Evolutionary conservation across 2,329 filamentous ascomycete genomes (phyloP).

Genomic region (Chaetomium sp.): DNA sequence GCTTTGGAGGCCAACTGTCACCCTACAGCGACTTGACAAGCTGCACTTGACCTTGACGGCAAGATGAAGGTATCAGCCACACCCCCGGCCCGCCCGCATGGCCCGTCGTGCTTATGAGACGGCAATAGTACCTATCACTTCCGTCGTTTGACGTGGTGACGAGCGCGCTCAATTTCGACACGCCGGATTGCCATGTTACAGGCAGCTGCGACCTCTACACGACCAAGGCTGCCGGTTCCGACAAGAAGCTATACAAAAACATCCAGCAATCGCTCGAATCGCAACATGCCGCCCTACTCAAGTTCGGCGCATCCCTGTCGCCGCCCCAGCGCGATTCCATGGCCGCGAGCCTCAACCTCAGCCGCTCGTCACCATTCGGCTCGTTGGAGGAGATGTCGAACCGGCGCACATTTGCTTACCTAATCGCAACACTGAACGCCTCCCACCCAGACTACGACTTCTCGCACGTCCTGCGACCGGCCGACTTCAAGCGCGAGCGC

Average conservation of each 20-base stretch:
- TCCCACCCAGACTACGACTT: slow-evolving; percentile 98
- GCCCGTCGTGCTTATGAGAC: slow-evolving; percentile 19
- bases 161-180: slow-evolving; percentile 92
- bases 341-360: slow-evolving; percentile 70
- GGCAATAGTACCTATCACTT: slow-evolving; percentile 83
- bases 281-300: slow-evolving; percentile 85
- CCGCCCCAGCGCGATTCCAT: slow-evolving; percentile 76
- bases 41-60: neutral
- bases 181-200: slow-evolving; percentile 85
- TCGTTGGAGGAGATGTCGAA: slow-evolving; percentile 85
- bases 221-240: slow-evolving; percentile 89
- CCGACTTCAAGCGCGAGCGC: slow-evolving; percentile 85
- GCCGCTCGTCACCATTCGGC: slow-evolving; percentile 87
- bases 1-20: neutral
- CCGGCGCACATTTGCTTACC: slow-evolving; percentile 88
- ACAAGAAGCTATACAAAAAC: slow-evolving; percentile 96
- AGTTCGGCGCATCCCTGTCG: slow-evolving; percentile 83
- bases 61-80: slow-evolving; percentile 30
- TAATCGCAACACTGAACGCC: slow-evolving; percentile 95
- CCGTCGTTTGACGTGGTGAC: slow-evolving; percentile 90
- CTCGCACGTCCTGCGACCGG: slow-evolving; percentile 83
- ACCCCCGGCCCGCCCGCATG: neutral
- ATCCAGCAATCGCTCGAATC: slow-evolving; percentile 91
- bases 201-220: slow-evolving; percentile 97
- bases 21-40: neutral